phyloP scores from a whole-genome alignment of 2,329 filamentous ascomycete species.

The Stagonosporopsis vannaccii region DNA sequence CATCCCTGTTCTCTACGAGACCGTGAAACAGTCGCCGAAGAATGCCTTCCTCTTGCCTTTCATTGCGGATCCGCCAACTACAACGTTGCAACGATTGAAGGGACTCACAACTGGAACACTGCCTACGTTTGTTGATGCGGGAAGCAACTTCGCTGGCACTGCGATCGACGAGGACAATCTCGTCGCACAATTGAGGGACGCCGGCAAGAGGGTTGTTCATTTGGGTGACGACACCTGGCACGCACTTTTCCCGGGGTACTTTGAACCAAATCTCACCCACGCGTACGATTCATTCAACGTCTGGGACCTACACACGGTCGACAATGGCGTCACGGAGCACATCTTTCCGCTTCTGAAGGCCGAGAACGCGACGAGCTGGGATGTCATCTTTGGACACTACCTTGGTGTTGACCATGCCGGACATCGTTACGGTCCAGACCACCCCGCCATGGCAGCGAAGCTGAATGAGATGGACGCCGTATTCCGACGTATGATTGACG shows the following conservation, averaged over 20 bases:
- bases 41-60: slow-evolving; percentile 93
- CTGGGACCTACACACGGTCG: slow-evolving; percentile 95
- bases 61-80: slow-evolving; percentile 94
- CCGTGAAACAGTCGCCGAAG: slow-evolving; percentile 73
- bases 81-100: slow-evolving; percentile 90
- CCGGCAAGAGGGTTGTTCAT: slow-evolving; percentile 83
- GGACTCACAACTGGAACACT: slow-evolving; percentile 93
- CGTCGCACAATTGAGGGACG: slow-evolving; percentile 68
- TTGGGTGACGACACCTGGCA: slow-evolving; percentile 99
- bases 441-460: slow-evolving; percentile 90
- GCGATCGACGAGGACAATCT: slow-evolving; percentile 93
- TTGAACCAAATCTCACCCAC: slow-evolving; percentile 82
- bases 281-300: slow-evolving; percentile 98
- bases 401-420: slow-evolving; percentile 96
- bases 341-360: slow-evolving; percentile 81
- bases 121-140: slow-evolving; percentile 91
- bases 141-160: slow-evolving; percentile 93
- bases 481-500: slow-evolving; percentile 72
- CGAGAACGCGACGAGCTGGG: slow-evolving; percentile 76
- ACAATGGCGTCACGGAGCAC: slow-evolving; percentile 92
- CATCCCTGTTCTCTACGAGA: slow-evolving; percentile 85
- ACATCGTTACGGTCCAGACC: slow-evolving; percentile 92
- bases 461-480: slow-evolving; percentile 89
- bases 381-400: slow-evolving; percentile 93
- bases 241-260: slow-evolving; percentile 90